A percentile compares a stretch with the other conserved stretches of the same genome.
Conservation (phyloP, 164 flowering plant species). For the Protea cynaroides region DNA sequence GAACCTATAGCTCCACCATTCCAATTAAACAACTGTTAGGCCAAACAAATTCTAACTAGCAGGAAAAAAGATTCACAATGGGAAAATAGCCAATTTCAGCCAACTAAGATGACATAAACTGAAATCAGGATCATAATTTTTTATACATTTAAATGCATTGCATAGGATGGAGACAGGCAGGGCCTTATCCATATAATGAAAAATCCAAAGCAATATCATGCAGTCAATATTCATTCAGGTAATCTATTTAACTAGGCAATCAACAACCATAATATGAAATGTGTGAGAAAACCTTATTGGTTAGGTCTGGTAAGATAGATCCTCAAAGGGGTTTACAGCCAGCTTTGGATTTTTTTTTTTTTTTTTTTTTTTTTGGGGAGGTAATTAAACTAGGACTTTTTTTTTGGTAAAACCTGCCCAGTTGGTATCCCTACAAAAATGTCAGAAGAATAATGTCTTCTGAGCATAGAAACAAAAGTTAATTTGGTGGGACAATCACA, state of each 20-base stretch:
- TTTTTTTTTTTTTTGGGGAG: no score
- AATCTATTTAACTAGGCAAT: neutral
- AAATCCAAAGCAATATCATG: neutral
- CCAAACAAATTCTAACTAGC: slow-evolving; percentile 1
- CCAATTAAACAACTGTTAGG: slow-evolving; percentile 9
- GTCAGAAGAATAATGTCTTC: no score
- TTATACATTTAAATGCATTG: neutral
- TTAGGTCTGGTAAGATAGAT: no score
- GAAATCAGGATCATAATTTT: neutral
- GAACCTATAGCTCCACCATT: slow-evolving; percentile 53
- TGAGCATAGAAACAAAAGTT: no score
- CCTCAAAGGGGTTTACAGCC: no score
- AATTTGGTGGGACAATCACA: no score
- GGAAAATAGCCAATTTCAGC: no score
- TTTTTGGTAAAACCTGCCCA: no score
- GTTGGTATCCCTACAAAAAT: no score
- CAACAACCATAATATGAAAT: neutral
- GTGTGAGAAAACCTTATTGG: neutral
- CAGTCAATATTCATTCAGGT: neutral
- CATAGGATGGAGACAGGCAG: neutral
- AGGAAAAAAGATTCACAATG: slow-evolving; percentile 1
- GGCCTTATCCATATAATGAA: neutral
- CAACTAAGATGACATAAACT: neutral
- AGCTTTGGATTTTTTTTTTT: no score
- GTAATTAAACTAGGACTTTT: no score